Evolutionary conservation across 2,329 filamentous ascomycete species (phyloP).

Genomic region (Pyricularia pennisetigena): DNA sequence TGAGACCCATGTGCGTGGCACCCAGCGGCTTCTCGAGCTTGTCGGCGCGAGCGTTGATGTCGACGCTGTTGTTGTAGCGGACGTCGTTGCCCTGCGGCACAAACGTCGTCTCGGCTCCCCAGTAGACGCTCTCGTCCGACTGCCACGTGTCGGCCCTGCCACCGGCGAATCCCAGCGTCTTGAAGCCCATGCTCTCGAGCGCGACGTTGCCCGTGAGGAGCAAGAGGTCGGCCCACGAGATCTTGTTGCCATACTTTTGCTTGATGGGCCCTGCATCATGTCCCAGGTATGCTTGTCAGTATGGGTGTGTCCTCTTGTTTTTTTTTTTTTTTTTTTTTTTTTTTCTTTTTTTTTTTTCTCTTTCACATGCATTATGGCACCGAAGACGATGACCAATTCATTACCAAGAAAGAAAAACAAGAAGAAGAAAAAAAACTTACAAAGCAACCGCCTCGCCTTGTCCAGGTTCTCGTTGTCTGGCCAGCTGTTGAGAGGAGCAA

Average conservation of each 20-base stretch:
- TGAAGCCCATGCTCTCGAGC: constrained; percentile 62
- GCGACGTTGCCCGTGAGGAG: constrained; percentile 64
- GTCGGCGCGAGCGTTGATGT: constrained; percentile 40
- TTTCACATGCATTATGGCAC: neutral
- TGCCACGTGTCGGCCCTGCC: constrained; percentile 63
- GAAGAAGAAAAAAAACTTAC: neutral
- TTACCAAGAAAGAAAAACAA: no score
- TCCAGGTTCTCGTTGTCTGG: constrained; percentile 66
- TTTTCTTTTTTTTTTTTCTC: no score
- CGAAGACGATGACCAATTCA: neutral
- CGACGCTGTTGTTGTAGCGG: constrained; percentile 43
- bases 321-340: neutral
- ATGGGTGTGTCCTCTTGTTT: no score
- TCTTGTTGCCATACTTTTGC: constrained; percentile 70
- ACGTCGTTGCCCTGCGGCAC: constrained; percentile 50
- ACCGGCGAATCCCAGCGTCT: constrained; percentile 59
- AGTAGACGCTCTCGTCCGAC: constrained; percentile 64
- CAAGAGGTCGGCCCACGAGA: constrained; percentile 65
- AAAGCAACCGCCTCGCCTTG: constrained; percentile 66
- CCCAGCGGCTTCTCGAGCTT: constrained; percentile 55
- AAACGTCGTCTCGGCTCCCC: constrained; percentile 62
- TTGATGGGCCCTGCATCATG: constrained; percentile 52
- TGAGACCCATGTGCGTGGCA: constrained; percentile 61
- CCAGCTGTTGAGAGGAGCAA: constrained; percentile 69
- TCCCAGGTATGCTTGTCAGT: neutral